Evolutionary conservation across 495 filamentous ascomycete species (phyloP).

Genomic region (Chaetomium tenue): DNA sequence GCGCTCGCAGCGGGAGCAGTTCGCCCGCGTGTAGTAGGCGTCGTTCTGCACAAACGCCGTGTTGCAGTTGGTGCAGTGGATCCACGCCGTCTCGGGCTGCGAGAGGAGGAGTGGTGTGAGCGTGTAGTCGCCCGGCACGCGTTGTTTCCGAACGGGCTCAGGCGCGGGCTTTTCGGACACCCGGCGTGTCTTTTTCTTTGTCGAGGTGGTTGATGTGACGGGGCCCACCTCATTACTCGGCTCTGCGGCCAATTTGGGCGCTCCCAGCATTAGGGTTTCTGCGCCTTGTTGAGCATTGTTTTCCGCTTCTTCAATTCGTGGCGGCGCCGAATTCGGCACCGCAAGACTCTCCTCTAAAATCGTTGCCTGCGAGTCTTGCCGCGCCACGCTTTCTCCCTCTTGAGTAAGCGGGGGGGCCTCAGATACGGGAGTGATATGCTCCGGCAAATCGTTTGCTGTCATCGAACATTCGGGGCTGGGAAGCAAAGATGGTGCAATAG

Average conservation of each 20-base stretch:
- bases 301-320: not conserved
- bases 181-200: conserved; percentile 5
- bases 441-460: not conserved
- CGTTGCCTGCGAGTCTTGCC: not conserved
- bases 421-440: not conserved
- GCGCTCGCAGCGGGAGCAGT: conserved; percentile 89
- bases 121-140: conserved; percentile 72
- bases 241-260: not conserved
- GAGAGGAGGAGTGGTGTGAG: conserved; percentile 70
- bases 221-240: not conserved
- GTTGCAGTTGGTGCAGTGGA: conserved; percentile 79
- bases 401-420: not conserved
- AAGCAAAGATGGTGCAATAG: not conserved
- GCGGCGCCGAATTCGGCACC: not conserved
- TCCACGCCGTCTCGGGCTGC: conserved; percentile 74
- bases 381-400: not conserved
- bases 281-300: not conserved
- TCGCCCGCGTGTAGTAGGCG: conserved; percentile 76
- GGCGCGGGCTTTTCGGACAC: not conserved
- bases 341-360: not conserved
- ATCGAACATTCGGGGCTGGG: not conserved
- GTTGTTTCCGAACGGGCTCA: conserved; percentile 35
- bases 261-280: not conserved
- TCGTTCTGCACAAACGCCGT: conserved; percentile 80
- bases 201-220: not conserved